phyloP scores from a whole-genome alignment of 768 basidiomycete species.

The Lenzites betulinus region DNA sequence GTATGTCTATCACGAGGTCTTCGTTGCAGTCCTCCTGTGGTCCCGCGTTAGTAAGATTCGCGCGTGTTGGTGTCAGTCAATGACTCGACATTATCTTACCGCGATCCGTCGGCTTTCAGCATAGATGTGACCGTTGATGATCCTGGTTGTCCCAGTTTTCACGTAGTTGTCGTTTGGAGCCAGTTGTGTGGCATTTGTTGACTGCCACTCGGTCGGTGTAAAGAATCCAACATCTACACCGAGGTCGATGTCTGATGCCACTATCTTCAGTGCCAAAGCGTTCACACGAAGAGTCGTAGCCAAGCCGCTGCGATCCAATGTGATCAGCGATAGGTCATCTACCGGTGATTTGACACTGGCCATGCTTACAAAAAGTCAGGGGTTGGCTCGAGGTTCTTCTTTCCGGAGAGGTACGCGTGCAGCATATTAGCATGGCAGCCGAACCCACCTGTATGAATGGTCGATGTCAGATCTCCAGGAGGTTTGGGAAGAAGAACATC shows the following conservation, averaged over 20 bases:
- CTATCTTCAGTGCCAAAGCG: slow-evolving; percentile 59
- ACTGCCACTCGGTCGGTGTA: slow-evolving; percentile 51
- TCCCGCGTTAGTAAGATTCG: slow-evolving; percentile 1
- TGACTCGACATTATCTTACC: slow-evolving; percentile 22
- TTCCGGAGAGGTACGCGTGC: slow-evolving; percentile 56
- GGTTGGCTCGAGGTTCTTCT: slow-evolving; percentile 31
- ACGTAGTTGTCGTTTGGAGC: slow-evolving; percentile 32
- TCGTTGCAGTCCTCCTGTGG: slow-evolving; percentile 39
- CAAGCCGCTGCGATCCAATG: slow-evolving; percentile 66
- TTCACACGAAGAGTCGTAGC: slow-evolving; percentile 55
- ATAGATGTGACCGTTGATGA: slow-evolving; percentile 33
- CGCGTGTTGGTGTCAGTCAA: no score
- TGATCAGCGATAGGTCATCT: no score
- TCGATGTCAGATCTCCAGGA: no score
- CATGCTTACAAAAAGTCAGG: slow-evolving; percentile 46
- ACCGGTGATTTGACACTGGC: background rate
- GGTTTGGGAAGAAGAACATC: no score
- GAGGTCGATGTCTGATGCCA: slow-evolving; percentile 51
- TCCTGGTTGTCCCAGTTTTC: slow-evolving; percentile 29
- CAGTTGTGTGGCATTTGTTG: slow-evolving; percentile 30
- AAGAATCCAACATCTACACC: slow-evolving; percentile 47
- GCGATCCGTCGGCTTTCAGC: slow-evolving; percentile 37
- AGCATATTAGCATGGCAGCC: slow-evolving; percentile 65
- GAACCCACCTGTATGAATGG: slow-evolving; percentile 49
- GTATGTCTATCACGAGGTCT: slow-evolving; percentile 39